These are phyloP conservation scores for Talaromyces sp. DNA, from an alignment of 2,329 filamentous ascomycete species.

Conservation along the genomic window DNA sequence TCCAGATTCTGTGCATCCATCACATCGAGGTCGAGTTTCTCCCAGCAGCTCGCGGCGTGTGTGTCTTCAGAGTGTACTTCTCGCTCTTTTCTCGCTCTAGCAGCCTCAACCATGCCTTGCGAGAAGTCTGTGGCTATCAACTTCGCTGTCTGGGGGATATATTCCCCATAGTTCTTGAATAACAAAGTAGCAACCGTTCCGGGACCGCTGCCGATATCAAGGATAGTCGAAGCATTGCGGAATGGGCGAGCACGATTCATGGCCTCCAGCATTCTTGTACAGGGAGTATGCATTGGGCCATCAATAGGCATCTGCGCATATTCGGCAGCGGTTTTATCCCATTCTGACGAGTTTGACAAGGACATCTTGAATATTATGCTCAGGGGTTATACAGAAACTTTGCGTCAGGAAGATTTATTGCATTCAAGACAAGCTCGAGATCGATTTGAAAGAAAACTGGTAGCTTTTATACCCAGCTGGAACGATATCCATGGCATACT, in stretches of 20 bases:
- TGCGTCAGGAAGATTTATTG: too few relatives aligned
- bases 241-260: background rate
- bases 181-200: constrained; percentile 9
- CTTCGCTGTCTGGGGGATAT: background rate
- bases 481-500: background rate
- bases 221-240: constrained; percentile 1
- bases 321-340: constrained; percentile 7
- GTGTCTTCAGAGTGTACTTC: background rate
- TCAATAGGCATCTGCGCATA: constrained; percentile 1
- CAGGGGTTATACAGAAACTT: too few relatives aligned
- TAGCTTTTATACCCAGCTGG: too few relatives aligned
- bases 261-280: background rate
- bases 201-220: constrained; percentile 9
- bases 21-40: background rate
- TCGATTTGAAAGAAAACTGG: too few relatives aligned
- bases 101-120: constrained; percentile 9
- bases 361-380: background rate
- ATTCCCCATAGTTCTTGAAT: background rate
- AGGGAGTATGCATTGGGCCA: background rate
- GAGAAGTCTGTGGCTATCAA: constrained; percentile 10
- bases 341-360: background rate
- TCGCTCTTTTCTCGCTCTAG: background rate
- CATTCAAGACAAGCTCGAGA: too few relatives aligned
- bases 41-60: background rate
- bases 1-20: constrained; percentile 12